A percentile compares a stretch with the other conserved stretches of the same genome.
phyloP scores from a whole-genome alignment of 495 filamentous ascomycete genomes.

The Annulohypoxylon bovei region DNA sequence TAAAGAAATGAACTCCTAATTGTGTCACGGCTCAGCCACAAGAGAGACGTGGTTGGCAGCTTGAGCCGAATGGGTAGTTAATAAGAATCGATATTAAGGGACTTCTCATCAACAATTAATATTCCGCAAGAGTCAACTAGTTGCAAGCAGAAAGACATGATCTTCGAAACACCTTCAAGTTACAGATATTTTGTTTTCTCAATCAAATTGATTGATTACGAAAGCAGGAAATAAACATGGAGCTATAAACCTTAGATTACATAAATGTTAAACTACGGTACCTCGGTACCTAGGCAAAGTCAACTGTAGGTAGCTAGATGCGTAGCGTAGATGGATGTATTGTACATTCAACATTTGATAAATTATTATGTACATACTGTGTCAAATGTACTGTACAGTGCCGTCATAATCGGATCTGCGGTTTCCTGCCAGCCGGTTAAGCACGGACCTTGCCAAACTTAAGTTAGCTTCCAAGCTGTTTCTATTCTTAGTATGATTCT shows the following conservation, averaged over 20 bases:
- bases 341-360: conserved; percentile 2
- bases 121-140: conserved; percentile 1
- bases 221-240: neutral
- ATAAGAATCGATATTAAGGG: neutral
- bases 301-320: neutral
- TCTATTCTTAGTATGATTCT: conserved; percentile 33
- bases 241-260: neutral
- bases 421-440: conserved; percentile 17
- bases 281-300: neutral
- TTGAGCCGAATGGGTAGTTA: conserved; percentile 9
- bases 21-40: conserved; percentile 37
- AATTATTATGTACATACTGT: conserved; percentile 10
- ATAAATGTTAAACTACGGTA: neutral
- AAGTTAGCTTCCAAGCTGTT: conserved; percentile 12
- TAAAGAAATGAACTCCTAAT: conserved; percentile 26
- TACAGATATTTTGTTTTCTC: neutral
- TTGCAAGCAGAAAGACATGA: neutral
- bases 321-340: neutral
- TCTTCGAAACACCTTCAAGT: neutral
- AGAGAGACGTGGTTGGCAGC: conserved; percentile 7
- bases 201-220: neutral
- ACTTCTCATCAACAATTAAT: neutral
- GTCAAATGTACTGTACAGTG: conserved; percentile 8
- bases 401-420: conserved; percentile 19
- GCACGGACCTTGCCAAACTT: conserved; percentile 19